phyloP scores from a whole-genome alignment of 2,329 filamentous ascomycete species.

The Zopfia rhizophila region DNA sequence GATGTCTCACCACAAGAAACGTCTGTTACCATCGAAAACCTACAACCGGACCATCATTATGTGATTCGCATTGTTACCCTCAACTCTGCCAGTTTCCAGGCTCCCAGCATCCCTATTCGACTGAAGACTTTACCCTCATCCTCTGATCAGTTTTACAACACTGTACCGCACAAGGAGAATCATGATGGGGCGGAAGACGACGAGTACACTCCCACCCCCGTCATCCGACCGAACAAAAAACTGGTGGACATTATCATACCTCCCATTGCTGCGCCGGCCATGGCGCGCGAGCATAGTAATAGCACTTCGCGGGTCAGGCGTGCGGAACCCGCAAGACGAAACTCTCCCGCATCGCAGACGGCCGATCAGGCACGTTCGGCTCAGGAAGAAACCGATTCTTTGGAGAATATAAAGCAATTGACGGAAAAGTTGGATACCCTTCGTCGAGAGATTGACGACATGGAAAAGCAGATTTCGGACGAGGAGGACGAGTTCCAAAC shows the following conservation, averaged over 20 bases:
- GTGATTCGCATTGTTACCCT: constrained; percentile 93
- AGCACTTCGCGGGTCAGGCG: constrained; percentile 67
- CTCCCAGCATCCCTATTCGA: constrained; percentile 85
- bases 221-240: constrained; percentile 63
- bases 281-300: constrained; percentile 73
- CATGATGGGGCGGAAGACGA: constrained; percentile 48
- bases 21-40: constrained; percentile 88
- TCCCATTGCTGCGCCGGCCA: constrained; percentile 68
- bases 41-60: constrained; percentile 89
- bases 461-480: constrained; percentile 73
- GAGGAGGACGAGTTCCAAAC: constrained; percentile 63
- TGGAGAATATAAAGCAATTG: constrained; percentile 72
- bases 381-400: constrained; percentile 52
- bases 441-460: constrained; percentile 84
- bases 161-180: constrained; percentile 62
- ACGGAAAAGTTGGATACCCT: constrained; percentile 83
- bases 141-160: constrained; percentile 58
- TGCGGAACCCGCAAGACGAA: constrained; percentile 76
- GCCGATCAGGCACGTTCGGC: constrained; percentile 42
- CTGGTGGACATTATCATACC: constrained; percentile 70
- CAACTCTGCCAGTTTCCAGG: constrained; percentile 91
- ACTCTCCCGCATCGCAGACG: constrained; percentile 74
- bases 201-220: constrained; percentile 62
- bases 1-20: constrained; percentile 84
- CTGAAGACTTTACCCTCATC: constrained; percentile 72